Conservation (phyloP, 2,329 filamentous ascomycete species). For the Diaporthe ampelina region DNA sequence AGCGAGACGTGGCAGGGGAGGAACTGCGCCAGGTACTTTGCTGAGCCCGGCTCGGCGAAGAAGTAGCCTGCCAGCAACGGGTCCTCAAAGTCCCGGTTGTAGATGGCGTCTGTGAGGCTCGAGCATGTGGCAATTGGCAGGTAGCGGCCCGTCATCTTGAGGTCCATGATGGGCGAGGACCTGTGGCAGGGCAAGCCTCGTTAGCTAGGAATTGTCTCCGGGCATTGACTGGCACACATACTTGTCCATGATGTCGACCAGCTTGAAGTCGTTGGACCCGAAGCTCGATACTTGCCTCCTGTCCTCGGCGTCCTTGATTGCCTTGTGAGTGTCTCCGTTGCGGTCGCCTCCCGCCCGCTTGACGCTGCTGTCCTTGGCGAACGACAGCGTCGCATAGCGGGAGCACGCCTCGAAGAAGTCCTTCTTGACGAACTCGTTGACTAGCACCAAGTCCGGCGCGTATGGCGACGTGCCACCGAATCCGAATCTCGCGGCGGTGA, state of each 20-base stretch:
- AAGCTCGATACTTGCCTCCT: constrained; percentile 46
- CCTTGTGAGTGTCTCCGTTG: constrained; percentile 44
- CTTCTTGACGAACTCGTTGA: constrained; percentile 73
- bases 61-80: constrained; percentile 46
- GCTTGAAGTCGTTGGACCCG: constrained; percentile 45
- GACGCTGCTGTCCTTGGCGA: constrained; percentile 42
- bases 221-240: constrained; percentile 33
- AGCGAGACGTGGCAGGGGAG: constrained; percentile 63
- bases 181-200: constrained; percentile 31
- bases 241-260: constrained; percentile 47
- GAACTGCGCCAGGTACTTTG: constrained; percentile 73
- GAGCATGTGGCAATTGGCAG: constrained; percentile 47
- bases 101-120: constrained; percentile 48
- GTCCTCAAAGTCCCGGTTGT: constrained; percentile 45
- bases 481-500: constrained; percentile 67
- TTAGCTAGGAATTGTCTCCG: not conserved
- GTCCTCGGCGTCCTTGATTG: constrained; percentile 46
- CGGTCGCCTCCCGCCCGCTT: constrained; percentile 43
- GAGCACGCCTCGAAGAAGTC: constrained; percentile 65
- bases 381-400: constrained; percentile 51
- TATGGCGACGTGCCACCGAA: constrained; percentile 71
- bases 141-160: constrained; percentile 47
- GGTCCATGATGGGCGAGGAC: constrained; percentile 44
- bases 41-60: constrained; percentile 48
- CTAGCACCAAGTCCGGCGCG: constrained; percentile 72